Evolutionary conservation across 1,139 yeast genomes (phyloP), one percentile per base, ranked within the genome.

Genomic region (Saccharomyces hybrid): DNA sequence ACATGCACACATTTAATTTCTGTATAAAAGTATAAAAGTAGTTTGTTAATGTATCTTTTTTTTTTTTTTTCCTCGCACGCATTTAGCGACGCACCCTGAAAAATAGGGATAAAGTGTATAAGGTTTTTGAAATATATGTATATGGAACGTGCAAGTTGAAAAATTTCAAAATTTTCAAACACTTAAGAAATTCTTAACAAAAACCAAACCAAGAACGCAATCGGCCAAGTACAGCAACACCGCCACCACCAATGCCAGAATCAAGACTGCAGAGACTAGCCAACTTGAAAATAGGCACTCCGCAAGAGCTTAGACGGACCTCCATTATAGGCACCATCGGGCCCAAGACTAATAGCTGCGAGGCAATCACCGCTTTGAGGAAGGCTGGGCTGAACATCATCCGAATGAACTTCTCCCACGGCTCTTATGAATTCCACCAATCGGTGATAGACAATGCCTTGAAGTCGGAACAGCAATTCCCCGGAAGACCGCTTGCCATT

Each of bases 351-450:
- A 93, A 93, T 83, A 76, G 79, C 67, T 93, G 84, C 63, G 97
- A 91, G 70, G 80, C 81, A 64, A 77, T 93, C 71, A 90, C 86
- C 68, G 82, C 84, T 72, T 82, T 93, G 73, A 86, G 99, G 81
- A 88, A 88, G 76, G 96, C 96, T 58, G 99, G 99, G 71, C 82
- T 93, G 68, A 93, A 91, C 81, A 88, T 93, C 73, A 97, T 88
- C 54, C 86, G 99, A 75, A 89, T 93, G 97, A 95, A 93, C 85
- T 93, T 93, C 77, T 88, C 97, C 62, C 99, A 95, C 77, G 99
- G 99, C 68, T 81, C 95, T 55, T 84, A 93, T 77, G 97, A 88
- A 69, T 93, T 91, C 82, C 99, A 93, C 76, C 96, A 91, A 78
- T 78, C 89, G 58, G 99, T 95, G 67, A 79, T 93, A 74, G 97